Conservation (phyloP, 179 eudicot species). For the Nepenthes alata region DNA sequence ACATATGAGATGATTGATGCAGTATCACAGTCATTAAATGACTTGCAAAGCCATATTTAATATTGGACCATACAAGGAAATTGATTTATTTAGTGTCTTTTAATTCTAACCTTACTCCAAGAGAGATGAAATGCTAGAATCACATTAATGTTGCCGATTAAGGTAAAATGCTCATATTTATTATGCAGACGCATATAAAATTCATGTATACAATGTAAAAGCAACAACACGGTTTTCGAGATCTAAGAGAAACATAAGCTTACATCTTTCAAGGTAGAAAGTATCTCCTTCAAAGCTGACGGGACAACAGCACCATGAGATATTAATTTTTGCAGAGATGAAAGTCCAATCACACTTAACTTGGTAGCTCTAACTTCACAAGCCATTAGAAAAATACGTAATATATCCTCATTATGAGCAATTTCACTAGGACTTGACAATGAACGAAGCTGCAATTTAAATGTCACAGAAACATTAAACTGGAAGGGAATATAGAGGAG, state of each 20-base stretch:
- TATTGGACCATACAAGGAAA: no score
- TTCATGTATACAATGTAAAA: not conserved
- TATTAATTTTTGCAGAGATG: conserved; percentile 91
- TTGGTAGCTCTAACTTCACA: conserved; percentile 81
- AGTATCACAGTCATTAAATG: no score
- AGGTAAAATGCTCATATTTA: not conserved
- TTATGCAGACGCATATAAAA: not conserved
- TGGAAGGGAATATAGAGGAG: no score
- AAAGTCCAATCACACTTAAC: conserved; percentile 88
- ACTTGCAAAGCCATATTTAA: no score
- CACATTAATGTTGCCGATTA: no score
- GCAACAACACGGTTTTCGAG: not conserved
- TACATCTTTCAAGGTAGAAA: conserved; percentile 77
- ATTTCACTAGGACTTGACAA: conserved; percentile 84
- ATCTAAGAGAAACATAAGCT: conserved; percentile 8
- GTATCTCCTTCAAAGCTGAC: conserved; percentile 74
- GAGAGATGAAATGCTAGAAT: no score
- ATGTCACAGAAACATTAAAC: not conserved
- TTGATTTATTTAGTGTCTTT: no score
- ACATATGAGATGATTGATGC: no score
- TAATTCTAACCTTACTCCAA: no score
- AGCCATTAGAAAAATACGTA: conserved; percentile 92
- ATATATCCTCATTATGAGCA: conserved; percentile 81
- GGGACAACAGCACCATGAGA: conserved; percentile 93
- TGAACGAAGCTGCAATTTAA: conserved; percentile 71